A percentile compares a stretch with the other conserved stretches of the same genome.
These are phyloP conservation scores for Phytophthora rubi DNA, from an alignment of 352 stramenopile species.

Conservation along the genomic window DNA sequence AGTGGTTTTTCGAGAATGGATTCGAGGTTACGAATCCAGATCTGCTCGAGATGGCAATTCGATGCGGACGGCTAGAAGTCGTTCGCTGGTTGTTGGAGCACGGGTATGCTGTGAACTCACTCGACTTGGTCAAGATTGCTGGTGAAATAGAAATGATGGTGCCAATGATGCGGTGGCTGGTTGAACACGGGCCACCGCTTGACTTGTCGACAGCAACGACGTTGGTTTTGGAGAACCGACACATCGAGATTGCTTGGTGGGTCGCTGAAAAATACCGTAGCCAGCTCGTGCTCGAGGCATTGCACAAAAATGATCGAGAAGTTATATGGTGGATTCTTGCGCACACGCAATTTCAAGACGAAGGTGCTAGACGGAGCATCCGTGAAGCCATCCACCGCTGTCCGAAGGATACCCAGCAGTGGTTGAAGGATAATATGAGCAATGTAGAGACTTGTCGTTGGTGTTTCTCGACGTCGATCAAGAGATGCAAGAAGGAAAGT, in stretches of 20 bases:
- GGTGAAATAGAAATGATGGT: no score
- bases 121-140: no score
- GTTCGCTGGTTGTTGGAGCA: not conserved
- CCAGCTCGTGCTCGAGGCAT: not conserved
- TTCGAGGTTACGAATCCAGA: not conserved
- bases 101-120: no score
- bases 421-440: not conserved
- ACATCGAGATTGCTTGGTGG: not conserved
- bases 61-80: not conserved
- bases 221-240: not conserved
- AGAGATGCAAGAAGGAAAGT: not conserved
- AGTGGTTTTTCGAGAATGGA: not conserved
- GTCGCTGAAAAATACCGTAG: not conserved
- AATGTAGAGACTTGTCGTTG: not conserved
- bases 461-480: not conserved
- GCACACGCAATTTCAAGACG: not conserved
- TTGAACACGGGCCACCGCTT: not conserved
- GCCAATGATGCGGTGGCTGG: not conserved
- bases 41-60: not conserved
- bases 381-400: not conserved
- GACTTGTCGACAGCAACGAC: not conserved
- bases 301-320: not conserved
- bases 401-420: not conserved
- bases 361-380: not conserved
- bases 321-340: not conserved